Conservation (phyloP, 352 stramenopile genomes). For the Halophytophthora batemanensis region DNA sequence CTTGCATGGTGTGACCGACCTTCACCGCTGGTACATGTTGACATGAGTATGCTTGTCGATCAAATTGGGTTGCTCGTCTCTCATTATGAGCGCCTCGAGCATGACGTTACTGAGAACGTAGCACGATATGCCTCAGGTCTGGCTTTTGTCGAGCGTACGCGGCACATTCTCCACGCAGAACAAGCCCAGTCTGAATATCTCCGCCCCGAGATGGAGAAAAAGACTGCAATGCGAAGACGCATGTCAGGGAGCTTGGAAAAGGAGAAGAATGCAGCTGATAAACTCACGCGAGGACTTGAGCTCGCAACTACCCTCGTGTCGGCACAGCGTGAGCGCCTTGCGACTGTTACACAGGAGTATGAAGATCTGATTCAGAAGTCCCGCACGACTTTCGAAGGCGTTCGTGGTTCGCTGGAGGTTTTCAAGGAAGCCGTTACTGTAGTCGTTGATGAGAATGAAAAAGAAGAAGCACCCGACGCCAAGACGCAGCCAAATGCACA, state of each 20-base stretch:
- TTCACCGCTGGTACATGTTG: conserved; percentile 21
- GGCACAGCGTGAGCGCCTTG: conserved; percentile 37
- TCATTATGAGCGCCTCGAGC: conserved; percentile 27
- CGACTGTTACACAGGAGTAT: conserved; percentile 50
- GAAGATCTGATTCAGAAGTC: conserved; percentile 40
- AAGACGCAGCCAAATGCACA: neutral
- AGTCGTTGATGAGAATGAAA: conserved; percentile 14
- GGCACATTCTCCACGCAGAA: conserved; percentile 44
- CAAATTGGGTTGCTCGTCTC: conserved; percentile 46
- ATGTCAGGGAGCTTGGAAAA: conserved; percentile 69
- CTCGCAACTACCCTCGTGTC: conserved; percentile 35
- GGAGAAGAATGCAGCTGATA: conserved; percentile 45
- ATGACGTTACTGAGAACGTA: conserved; percentile 26
- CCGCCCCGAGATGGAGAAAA: conserved; percentile 48
- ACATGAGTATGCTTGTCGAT: conserved; percentile 52
- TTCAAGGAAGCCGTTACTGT: conserved; percentile 35
- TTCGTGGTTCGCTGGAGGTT: conserved; percentile 18
- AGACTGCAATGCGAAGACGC: conserved; percentile 34
- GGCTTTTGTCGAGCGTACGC: conserved; percentile 50
- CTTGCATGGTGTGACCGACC: conserved; percentile 5
- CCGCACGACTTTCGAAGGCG: conserved; percentile 23
- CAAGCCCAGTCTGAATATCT: conserved; percentile 46
- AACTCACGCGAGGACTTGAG: conserved; percentile 45
- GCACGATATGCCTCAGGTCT: conserved; percentile 35
- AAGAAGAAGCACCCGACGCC: neutral